Conservation (phyloP, 176 grass and related monocot species). For the Oryza glumipatula region DNA sequence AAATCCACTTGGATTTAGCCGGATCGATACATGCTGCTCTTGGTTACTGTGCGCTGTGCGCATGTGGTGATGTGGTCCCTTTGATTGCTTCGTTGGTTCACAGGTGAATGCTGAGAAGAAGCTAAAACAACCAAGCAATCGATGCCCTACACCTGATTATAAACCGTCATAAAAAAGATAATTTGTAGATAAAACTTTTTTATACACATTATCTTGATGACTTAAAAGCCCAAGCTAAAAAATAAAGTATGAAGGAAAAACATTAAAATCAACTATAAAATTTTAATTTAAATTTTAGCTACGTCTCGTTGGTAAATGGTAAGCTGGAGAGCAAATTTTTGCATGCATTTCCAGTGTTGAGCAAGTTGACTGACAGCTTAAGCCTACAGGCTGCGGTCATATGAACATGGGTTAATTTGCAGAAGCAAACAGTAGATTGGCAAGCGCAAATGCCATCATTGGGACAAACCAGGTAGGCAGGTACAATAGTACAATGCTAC, state of each 20-base stretch:
- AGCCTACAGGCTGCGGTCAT: neutral
- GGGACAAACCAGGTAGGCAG: slow-evolving; percentile 14
- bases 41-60: neutral
- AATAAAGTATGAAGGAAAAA: too few relatives aligned
- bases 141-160: too few relatives aligned
- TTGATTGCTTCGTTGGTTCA: neutral
- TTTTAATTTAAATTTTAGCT: too few relatives aligned
- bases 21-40: neutral
- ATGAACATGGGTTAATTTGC: neutral
- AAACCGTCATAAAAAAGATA: too few relatives aligned
- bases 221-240: too few relatives aligned
- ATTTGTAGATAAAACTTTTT: too few relatives aligned
- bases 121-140: too few relatives aligned
- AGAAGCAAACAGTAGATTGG: neutral
- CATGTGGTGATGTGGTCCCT: slow-evolving; percentile 8
- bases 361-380: neutral
- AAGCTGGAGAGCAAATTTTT: too few relatives aligned
- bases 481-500: neutral
- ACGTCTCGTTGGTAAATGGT: too few relatives aligned
- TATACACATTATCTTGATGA: too few relatives aligned
- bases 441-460: neutral
- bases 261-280: too few relatives aligned
- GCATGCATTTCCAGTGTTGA: neutral
- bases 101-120: neutral
- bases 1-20: slow-evolving; percentile 41